These are phyloP conservation scores for Boletus pseudopeckii DNA, from an alignment of 768 basidiomycete species.

Conservation along the genomic window DNA sequence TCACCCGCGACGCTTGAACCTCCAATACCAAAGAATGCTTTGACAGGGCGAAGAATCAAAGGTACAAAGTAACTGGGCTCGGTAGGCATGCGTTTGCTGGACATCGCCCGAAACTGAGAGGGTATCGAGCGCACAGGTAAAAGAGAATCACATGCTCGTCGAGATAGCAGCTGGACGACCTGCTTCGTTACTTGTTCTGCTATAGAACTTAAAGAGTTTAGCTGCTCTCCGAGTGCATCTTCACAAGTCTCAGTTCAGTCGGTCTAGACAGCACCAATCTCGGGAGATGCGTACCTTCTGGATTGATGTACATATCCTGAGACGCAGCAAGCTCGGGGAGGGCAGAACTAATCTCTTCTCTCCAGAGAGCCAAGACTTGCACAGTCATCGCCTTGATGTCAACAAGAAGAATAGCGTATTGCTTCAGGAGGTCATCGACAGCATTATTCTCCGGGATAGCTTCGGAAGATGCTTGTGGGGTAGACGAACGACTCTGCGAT, in stretches of 20 bases:
- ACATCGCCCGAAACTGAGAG: conserved; percentile 85
- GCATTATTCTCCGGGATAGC: conserved; percentile 50
- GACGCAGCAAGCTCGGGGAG: conserved; percentile 44
- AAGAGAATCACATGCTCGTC: conserved; percentile 82
- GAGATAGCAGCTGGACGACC: conserved; percentile 66
- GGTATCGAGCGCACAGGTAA: conserved; percentile 85
- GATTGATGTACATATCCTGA: conserved; percentile 31
- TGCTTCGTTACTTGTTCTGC: conserved; percentile 59
- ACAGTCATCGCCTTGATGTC: conserved; percentile 62
- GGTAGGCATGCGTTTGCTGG: conserved; percentile 63
- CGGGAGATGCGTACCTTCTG: conserved; percentile 47
- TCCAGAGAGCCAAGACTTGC: conserved; percentile 60
- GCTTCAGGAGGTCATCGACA: conserved; percentile 64
- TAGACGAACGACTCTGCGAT: conserved; percentile 45
- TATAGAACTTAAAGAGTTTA: conserved; percentile 48
- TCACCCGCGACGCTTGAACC: conserved; percentile 56
- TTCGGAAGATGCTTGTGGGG: conserved; percentile 50
- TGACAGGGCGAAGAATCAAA: conserved; percentile 76
- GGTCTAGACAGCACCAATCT: background rate
- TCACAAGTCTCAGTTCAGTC: background rate
- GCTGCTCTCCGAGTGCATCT: conserved; percentile 57
- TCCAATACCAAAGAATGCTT: conserved; percentile 66
- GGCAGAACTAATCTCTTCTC: conserved; percentile 59
- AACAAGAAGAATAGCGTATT: conserved; percentile 61
- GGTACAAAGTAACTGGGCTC: conserved; percentile 87